These are phyloP conservation scores for Trametes pubescens DNA, from an alignment of 1,284 basidiomycete species.

Conservation along the genomic window DNA sequence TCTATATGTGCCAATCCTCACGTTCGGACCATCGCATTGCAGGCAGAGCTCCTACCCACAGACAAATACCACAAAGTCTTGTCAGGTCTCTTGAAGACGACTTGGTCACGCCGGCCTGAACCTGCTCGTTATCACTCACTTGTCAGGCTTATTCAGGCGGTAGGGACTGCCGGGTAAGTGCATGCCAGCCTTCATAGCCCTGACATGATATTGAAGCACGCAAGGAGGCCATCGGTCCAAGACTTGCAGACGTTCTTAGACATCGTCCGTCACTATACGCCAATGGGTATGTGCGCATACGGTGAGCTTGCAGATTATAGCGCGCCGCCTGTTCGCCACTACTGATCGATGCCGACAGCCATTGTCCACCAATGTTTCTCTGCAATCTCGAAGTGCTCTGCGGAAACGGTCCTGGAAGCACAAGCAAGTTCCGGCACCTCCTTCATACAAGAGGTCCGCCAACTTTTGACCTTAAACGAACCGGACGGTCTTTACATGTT, in stretches of 20 bases:
- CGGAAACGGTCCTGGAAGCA: slow-evolving; percentile 42
- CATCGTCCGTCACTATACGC: slow-evolving; percentile 40
- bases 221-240: slow-evolving; percentile 39
- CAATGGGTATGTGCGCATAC: slow-evolving; percentile 15
- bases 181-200: neutral
- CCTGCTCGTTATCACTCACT: slow-evolving; percentile 21
- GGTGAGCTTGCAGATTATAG: slow-evolving; percentile 16
- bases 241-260: slow-evolving; percentile 49
- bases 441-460: slow-evolving; percentile 58
- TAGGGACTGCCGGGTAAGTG: slow-evolving; percentile 26
- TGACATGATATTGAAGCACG: neutral
- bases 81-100: slow-evolving; percentile 21
- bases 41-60: slow-evolving; percentile 23
- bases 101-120: slow-evolving; percentile 26
- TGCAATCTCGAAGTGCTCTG: slow-evolving; percentile 48
- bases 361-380: slow-evolving; percentile 53
- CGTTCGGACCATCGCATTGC: neutral
- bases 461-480: slow-evolving; percentile 61
- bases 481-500: slow-evolving; percentile 72
- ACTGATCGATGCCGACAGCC: slow-evolving; percentile 22
- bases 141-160: slow-evolving; percentile 19
- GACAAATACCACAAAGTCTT: slow-evolving; percentile 29
- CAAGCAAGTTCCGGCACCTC: slow-evolving; percentile 40
- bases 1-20: neutral
- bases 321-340: neutral